Percentiles rank a stretch among this genome's conserved stretches.
These are phyloP conservation scores for Globisporangium cylindrosporum DNA, from an alignment of 352 stramenopile genomes.

Conservation along the genomic window DNA sequence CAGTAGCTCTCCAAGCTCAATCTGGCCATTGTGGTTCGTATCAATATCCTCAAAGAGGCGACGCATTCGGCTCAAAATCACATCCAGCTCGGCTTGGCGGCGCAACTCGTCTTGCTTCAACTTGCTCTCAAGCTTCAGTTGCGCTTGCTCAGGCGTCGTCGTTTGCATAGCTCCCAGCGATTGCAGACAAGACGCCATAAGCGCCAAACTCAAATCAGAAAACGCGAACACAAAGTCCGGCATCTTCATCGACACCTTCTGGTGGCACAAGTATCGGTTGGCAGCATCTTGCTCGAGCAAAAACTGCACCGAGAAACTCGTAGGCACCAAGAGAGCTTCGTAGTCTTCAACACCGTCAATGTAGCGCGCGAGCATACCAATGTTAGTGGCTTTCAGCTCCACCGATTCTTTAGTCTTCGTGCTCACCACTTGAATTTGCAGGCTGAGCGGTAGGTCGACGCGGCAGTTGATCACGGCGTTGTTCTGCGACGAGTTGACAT, in stretches of 20 bases:
- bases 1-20: conserved; percentile 62
- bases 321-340: conserved; percentile 49
- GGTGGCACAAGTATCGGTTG: conserved; percentile 35
- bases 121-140: conserved; percentile 48
- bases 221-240: conserved; percentile 63
- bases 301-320: conserved; percentile 44
- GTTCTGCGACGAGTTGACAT: conserved; percentile 38
- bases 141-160: conserved; percentile 60
- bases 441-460: conserved; percentile 45
- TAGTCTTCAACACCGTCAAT: conserved; percentile 35
- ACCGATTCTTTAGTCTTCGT: conserved; percentile 43
- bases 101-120: conserved; percentile 51
- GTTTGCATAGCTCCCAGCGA: conserved; percentile 48
- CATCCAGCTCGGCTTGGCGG: conserved; percentile 51
- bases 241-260: conserved; percentile 55
- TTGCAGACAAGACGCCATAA: conserved; percentile 54
- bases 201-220: conserved; percentile 64
- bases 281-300: conserved; percentile 45
- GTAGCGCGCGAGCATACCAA: conserved; percentile 53
- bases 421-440: conserved; percentile 47
- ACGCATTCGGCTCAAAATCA: conserved; percentile 49
- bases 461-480: conserved; percentile 51
- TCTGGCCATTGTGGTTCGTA: conserved; percentile 57
- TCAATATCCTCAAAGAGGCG: conserved; percentile 75
- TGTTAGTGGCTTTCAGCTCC: conserved; percentile 44